phyloP scores from a whole-genome alignment of 169 alveolate genomes.

The Plasmodium relictum region DNA sequence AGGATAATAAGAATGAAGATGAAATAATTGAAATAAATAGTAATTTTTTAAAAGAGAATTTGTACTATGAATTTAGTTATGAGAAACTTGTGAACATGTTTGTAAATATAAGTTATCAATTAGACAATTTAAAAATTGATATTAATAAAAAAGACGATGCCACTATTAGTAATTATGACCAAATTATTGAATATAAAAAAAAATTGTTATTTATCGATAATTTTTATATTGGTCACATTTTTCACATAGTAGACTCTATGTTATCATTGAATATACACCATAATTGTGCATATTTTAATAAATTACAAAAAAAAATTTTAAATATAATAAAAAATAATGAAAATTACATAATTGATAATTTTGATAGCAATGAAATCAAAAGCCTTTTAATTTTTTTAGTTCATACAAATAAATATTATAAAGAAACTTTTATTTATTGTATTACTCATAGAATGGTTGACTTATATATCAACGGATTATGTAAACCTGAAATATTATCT shows the following conservation, averaged over 20 bases:
- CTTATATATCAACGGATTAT: conserved; percentile 46
- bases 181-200: conserved; percentile 16
- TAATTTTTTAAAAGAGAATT: conserved; percentile 40
- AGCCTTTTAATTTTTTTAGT: conserved; percentile 61
- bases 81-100: conserved; percentile 8
- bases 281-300: conserved; percentile 28
- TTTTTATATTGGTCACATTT: conserved; percentile 69
- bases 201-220: conserved; percentile 50
- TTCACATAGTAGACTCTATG: conserved; percentile 37
- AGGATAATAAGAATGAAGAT: not conserved
- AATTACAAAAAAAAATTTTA: conserved; percentile 44
- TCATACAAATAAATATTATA: conserved; percentile 43
- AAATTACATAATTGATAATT: conserved; percentile 50
- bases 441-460: conserved; percentile 65
- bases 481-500: conserved; percentile 25
- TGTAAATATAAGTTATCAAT: conserved; percentile 5
- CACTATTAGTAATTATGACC: not conserved
- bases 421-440: conserved; percentile 56
- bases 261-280: conserved; percentile 55
- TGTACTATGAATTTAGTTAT: conserved; percentile 29
- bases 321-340: conserved; percentile 69
- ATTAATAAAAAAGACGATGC: not conserved
- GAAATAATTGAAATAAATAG: conserved; percentile 18
- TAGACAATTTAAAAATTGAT: conserved; percentile 38
- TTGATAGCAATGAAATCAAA: conserved; percentile 76